These are phyloP conservation scores for Wickerhamomyces xylosicus DNA, from an alignment of 805 yeast species.

Conservation along the genomic window DNA sequence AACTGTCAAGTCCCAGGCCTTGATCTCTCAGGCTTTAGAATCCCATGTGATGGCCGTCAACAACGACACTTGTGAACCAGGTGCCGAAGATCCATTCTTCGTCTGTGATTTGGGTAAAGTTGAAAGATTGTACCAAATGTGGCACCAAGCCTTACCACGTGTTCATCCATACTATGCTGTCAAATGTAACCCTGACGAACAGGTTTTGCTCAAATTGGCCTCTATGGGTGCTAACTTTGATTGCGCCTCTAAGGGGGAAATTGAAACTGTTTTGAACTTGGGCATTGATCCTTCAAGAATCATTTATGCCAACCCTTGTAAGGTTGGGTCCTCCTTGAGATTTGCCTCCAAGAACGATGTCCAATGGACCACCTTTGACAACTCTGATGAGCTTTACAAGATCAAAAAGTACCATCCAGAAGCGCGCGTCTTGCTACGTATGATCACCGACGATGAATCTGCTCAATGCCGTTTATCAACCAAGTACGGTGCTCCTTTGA, in stretches of 20 bases:
- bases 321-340: constrained; percentile 72
- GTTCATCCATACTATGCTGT: constrained; percentile 90
- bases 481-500: constrained; percentile 76
- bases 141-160: constrained; percentile 59
- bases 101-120: constrained; percentile 79
- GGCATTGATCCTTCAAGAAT: constrained; percentile 61
- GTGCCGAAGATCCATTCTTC: constrained; percentile 79
- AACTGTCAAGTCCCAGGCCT: constrained; percentile 21
- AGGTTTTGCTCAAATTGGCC: constrained; percentile 47
- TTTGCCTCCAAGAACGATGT: constrained; percentile 52
- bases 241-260: constrained; percentile 87
- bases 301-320: constrained; percentile 91
- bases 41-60: constrained; percentile 35
- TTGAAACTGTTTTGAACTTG: constrained; percentile 48
- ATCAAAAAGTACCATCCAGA: constrained; percentile 56
- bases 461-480: constrained; percentile 82
- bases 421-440: constrained; percentile 64
- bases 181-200: constrained; percentile 75
- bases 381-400: constrained; percentile 74
- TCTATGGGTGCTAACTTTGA: constrained; percentile 71
- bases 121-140: constrained; percentile 44
- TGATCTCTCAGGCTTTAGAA: constrained; percentile 30
- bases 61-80: constrained; percentile 52
- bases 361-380: constrained; percentile 80
- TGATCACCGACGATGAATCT: constrained; percentile 79